Conservation (phyloP, 2,329 filamentous ascomycete genomes). For the Chrysosporium keratinophilum region DNA sequence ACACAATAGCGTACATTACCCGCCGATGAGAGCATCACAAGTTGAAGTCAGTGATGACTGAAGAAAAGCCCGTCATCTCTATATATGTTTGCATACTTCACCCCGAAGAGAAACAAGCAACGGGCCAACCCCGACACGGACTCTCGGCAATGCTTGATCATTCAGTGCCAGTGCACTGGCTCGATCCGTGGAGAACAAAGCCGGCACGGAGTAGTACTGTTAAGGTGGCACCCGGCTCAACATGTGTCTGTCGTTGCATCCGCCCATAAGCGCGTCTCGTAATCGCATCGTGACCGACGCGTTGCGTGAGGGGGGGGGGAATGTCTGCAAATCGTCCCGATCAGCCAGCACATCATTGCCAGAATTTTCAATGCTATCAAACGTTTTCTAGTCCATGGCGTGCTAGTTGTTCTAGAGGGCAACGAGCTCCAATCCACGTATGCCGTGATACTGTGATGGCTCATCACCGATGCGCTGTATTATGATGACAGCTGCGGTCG, state of each 20-base stretch:
- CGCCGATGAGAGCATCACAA: too few species aligned
- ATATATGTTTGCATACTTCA: not conserved
- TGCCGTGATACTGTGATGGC: too few species aligned
- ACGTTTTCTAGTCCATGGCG: too few species aligned
- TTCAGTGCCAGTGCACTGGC: not conserved
- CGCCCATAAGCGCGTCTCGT: conserved; percentile 2
- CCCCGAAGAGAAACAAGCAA: not conserved
- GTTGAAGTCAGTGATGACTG: not conserved
- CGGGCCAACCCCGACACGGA: not conserved
- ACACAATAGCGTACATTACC: not conserved
- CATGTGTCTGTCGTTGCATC: conserved; percentile 1
- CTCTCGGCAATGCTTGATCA: conserved; percentile 1
- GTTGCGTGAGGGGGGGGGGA: not conserved
- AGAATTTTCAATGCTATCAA: too few species aligned
- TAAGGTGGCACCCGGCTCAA: not conserved
- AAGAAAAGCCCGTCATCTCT: not conserved
- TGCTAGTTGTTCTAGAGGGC: too few species aligned
- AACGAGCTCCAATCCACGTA: too few species aligned
- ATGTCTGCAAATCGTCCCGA: too few species aligned
- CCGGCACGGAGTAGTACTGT: too few species aligned
- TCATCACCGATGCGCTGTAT: too few species aligned
- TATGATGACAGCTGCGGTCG: too few species aligned
- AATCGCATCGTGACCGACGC: not conserved
- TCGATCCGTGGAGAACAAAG: not conserved
- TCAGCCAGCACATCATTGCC: too few species aligned